phyloP scores from a whole-genome alignment of 495 filamentous ascomycete species.

The Copromyces sp. region DNA sequence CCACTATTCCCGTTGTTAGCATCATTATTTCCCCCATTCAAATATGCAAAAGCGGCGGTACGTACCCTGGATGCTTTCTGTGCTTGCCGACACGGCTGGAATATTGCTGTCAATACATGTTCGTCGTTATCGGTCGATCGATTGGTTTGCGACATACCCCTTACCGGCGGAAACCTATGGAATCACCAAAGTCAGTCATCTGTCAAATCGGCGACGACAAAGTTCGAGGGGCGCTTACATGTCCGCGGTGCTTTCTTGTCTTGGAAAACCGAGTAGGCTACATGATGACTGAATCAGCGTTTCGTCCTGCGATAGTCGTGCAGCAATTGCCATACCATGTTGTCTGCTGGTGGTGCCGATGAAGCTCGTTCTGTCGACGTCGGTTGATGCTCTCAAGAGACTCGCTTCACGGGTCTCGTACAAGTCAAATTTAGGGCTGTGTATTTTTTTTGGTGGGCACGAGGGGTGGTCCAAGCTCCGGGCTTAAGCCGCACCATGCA shows the following conservation, averaged over 20 bases:
- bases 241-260: conserved; percentile 32
- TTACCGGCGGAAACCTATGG: conserved; percentile 30
- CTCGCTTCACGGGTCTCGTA: conserved; percentile 15
- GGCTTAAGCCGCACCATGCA: conserved; percentile 7
- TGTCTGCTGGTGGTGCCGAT: conserved; percentile 24
- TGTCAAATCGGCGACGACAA: not conserved
- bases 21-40: not conserved
- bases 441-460: conserved; percentile 27
- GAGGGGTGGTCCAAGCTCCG: conserved; percentile 11
- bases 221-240: conserved; percentile 18
- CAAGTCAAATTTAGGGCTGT: conserved; percentile 25
- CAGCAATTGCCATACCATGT: conserved; percentile 22
- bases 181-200: conserved; percentile 16
- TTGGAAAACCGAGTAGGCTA: conserved; percentile 30
- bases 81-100: conserved; percentile 29
- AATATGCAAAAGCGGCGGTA: not conserved
- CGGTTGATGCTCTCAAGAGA: conserved; percentile 18
- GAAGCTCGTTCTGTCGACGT: conserved; percentile 22
- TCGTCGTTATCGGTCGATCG: conserved; percentile 13
- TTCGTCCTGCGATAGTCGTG: not conserved
- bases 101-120: conserved; percentile 14
- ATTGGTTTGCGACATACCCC: conserved; percentile 20
- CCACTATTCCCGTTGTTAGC: conserved; percentile 9
- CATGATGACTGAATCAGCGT: conserved; percentile 15
- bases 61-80: conserved; percentile 24